These are phyloP conservation scores for Cutaneotrichosporon spelunceum DNA, from an alignment of 1,284 basidiomycete species.

Conservation along the genomic window DNA sequence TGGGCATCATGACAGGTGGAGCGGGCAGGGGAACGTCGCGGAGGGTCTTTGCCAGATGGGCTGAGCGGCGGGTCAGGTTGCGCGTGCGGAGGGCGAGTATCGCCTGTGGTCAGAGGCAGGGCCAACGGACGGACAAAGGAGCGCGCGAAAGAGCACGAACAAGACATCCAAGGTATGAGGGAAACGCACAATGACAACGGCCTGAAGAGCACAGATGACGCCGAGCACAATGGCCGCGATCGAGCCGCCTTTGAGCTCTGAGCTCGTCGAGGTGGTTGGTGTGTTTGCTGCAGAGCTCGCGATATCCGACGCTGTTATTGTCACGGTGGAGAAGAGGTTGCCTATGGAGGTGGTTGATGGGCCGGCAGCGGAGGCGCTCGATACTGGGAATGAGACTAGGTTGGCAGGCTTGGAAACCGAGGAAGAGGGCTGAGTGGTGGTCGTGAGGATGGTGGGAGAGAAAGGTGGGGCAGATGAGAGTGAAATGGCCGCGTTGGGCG, in stretches of 20 bases:
- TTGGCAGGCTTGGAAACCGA: neutral
- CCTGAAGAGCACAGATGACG: neutral
- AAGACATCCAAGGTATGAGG: too few relatives aligned
- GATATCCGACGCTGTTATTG: neutral
- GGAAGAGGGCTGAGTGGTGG: neutral
- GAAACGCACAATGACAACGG: slow-evolving; percentile 1
- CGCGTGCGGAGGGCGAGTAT: neutral
- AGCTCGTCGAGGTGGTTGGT: neutral
- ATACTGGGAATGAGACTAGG: neutral
- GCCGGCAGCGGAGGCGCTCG: neutral
- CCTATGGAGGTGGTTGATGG: neutral
- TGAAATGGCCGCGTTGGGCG: neutral
- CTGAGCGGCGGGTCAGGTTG: neutral
- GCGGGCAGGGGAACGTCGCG: neutral
- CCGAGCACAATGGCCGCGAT: neutral
- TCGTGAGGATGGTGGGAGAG: neutral
- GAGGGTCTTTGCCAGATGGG: neutral
- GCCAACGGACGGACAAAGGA: neutral
- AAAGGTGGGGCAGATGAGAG: neutral
- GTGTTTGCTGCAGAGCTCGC: neutral
- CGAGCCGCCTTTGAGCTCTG: neutral
- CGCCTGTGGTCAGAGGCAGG: neutral
- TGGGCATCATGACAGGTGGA: neutral
- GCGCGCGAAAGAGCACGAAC: too few relatives aligned
- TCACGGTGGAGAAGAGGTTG: neutral